Evolutionary conservation across 805 yeast species (phyloP), one percentile per base, ranked within the genome.

Genomic region (Jamesozyma spencerorum): DNA sequence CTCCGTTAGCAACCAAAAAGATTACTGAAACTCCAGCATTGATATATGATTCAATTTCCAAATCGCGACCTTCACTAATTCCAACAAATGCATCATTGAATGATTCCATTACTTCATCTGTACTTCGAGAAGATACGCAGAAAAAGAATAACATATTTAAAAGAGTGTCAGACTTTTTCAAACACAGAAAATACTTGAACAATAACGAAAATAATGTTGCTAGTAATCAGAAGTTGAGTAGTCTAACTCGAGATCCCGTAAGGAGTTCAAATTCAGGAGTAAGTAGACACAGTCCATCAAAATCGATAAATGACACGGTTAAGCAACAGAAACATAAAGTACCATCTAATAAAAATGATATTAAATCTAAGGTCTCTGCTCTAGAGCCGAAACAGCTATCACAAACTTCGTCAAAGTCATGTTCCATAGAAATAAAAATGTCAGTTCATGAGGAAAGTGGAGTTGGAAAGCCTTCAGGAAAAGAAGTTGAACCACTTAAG

Each of bases 161-260:
- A 10, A 64, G 57, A 45, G 46, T 64, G 13, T 43, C 64, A 3
- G 61, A 63, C 22, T 50, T 64, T 22, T 63, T 62, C 53, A 64
- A 63, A 40, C 40, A 41, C 11, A 47, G 45, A 29, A 48, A 41
- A 31, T 28, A 40, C 27, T n/a, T 41, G 11, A 13, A 19, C 12
- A 14, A 6, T 27, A 27, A 35, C n/a, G 26, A 29, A n/a, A 12
- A 28, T 26, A 37, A 24, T 22, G 27, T 27, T 7, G 24, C 28
- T 19, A 28, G 36, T 15, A 29, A 37, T 31, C 22, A n/a, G 5
- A 18, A 24, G 12, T 2, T 12, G 18, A 18, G 27, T 35, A 30
- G n/a, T 20, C 10, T 22, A 10, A 22, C 10, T 22, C 10, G 10
- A 22, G 26, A 22, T 22, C 10, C 26, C 6, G 6, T 10, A 6